Evolutionary conservation across 176 grass and related monocot genomes (phyloP), one percentile per base, ranked within the genome.

Genomic region (Microstegium vimineum): DNA sequence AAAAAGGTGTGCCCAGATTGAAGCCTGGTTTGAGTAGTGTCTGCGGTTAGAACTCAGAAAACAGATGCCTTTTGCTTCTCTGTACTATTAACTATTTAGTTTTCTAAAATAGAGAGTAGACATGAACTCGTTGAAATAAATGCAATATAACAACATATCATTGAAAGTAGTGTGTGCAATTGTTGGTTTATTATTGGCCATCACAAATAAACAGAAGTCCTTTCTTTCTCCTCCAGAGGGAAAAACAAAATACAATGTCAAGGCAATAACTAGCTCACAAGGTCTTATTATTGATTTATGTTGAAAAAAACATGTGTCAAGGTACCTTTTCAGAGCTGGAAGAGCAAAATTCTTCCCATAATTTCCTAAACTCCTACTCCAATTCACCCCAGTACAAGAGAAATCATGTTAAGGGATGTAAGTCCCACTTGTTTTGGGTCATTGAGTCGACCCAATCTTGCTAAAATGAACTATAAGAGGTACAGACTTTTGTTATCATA

Each of bases 301-400:
- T n/a, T 71, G 59, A 65, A 16, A 88, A n/a, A n/a, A 86, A 40
- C 40, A 36, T 34, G 8, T 10, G 8, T 33, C 15, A 80, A 56
- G 45, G 62, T 59, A 96, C 97, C 93, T 99, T 96, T 82, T 99
- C 97, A 51, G 89, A 99, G 93, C 87, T 96, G 85, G 93, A 99
- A 93, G 89, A 91, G 67, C 97, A 93, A 71, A 99, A 99, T 78
- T 96, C 97, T 87, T 99, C 97, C 97, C 97, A 99, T 87, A 85
- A 96, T 69, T 81, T 99, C 93, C 77, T 96, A 83, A 99, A 94
- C 82, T 93, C 93, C 45, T 82, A 85, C 77, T 94, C 91, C 82
- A 96, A 80, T 92, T 99, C 97, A 90, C 89, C 93, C 79, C 97
- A 38, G 62, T 59, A 73, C 61, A 62, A 76, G 52, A 83, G 34